Evolutionary conservation across 2,329 filamentous ascomycete species (phyloP), one percentile per base, ranked within the genome.

Genomic region (Hymenoscyphus salicellus): DNA sequence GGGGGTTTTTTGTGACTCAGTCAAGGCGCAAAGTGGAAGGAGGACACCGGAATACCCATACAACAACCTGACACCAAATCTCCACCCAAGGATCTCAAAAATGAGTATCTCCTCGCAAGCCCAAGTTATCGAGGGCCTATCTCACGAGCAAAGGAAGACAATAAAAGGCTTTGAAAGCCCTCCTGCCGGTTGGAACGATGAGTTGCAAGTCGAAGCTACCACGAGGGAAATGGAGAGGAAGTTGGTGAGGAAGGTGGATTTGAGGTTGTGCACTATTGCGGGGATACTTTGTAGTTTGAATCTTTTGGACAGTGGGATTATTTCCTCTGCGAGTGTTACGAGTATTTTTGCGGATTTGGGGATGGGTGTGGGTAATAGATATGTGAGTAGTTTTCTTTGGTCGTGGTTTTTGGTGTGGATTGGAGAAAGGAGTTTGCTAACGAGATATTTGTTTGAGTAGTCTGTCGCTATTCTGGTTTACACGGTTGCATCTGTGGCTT

Each of bases 391-490:
- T n/a, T 6, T 2, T 11, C 8, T 5, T 7, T 17, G 46, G 55
- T 46, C 30, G 17, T 58, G 6, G 36, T 6, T 20, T 33, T 14
- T 20, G 1, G 11, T 33, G 17, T 2, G 20, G 16, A 3, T 60
- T 33, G 16, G 59, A 17, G 43, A n/a, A 30, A 26, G 23, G 33
- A 11, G 2, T 43, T 17, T 41, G 36, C 36, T 57, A 23, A 62
- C 20, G 46, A 17, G 7, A n/a, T 57, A n/a, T 26, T 4, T 41
- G 30, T 10, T n/a, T n/a, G n/a, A n/a, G 57, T 58, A 74, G 72
- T 89, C 86, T 1, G 83, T 91, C 4, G 83, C 86, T 26, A 91
- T 92, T 64, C 89, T 91, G 77, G 89, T 91, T 73, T 90, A 91
- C 76, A 90, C 88, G 10, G 82, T 91, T 63, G 81, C 87, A 5